Percentiles rank a stretch among this genome's conserved stretches.
Conservation (phyloP, 2,329 filamentous ascomycete species). For the Aaosphaeria arxii region DNA sequence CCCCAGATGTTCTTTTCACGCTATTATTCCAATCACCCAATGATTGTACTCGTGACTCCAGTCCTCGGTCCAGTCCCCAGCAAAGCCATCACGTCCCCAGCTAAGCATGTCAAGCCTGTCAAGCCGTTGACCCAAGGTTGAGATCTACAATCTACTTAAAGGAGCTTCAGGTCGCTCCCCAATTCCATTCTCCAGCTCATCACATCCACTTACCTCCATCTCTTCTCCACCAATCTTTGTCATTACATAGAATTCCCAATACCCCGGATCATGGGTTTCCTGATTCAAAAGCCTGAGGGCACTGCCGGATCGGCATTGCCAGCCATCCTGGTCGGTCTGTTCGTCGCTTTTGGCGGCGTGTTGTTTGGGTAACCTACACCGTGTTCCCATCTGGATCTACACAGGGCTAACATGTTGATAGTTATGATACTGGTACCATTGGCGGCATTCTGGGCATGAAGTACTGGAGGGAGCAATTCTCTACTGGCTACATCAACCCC, state of each 20-base stretch:
- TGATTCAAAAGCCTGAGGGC: constrained; percentile 67
- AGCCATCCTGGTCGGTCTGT: constrained; percentile 40
- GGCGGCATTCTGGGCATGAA: constrained; percentile 68
- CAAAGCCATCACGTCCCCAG: too few relatives aligned
- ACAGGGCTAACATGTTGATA: constrained; percentile 10
- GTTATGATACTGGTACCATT: constrained; percentile 40
- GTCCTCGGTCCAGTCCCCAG: too few relatives aligned
- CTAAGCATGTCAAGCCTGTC: too few relatives aligned
- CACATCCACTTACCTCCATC: too few relatives aligned
- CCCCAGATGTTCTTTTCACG: too few relatives aligned
- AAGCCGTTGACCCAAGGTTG: too few relatives aligned
- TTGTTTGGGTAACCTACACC: constrained; percentile 29
- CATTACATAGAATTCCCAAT: background rate
- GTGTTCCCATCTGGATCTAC: constrained; percentile 1
- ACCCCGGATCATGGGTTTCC: constrained; percentile 28
- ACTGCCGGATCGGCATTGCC: constrained; percentile 56
- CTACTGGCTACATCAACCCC: constrained; percentile 31
- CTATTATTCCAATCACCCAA: too few relatives aligned
- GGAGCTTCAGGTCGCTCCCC: too few relatives aligned
- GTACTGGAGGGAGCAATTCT: constrained; percentile 65
- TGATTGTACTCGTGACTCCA: too few relatives aligned
- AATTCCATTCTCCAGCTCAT: too few relatives aligned
- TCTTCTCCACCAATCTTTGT: too few relatives aligned
- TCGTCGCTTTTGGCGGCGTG: constrained; percentile 48
- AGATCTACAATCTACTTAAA: too few relatives aligned